A percentile compares a stretch with the other conserved stretches of the same genome.
Evolutionary conservation across 306 rosid species (phyloP).

Genomic region (Vigna nakashimae): DNA sequence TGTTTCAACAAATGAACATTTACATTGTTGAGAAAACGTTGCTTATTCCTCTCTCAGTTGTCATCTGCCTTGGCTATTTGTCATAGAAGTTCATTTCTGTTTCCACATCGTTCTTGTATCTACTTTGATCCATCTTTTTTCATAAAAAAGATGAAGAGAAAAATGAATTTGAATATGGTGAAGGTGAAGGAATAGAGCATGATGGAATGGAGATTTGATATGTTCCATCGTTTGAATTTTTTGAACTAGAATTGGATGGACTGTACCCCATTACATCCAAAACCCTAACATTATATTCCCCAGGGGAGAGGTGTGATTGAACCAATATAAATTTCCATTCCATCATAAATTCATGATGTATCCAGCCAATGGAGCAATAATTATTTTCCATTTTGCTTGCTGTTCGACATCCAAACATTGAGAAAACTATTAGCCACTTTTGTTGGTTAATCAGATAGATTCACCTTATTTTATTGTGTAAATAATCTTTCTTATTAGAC

Average conservation of each 20-base stretch:
- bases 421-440: constrained; percentile 19
- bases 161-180: neutral
- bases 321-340: neutral
- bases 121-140: constrained; percentile 26
- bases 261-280: neutral
- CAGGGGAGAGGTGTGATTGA: neutral
- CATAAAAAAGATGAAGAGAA: constrained; percentile 7
- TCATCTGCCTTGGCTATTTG: constrained; percentile 7
- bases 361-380: neutral
- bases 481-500: constrained; percentile 29
- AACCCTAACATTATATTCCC: neutral
- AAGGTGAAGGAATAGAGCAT: neutral
- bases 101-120: constrained; percentile 8
- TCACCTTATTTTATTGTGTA: constrained; percentile 24
- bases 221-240: neutral
- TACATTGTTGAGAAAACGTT: constrained; percentile 20
- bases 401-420: neutral
- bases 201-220: constrained; percentile 1
- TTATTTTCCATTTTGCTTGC: neutral
- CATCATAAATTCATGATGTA: neutral
- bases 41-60: constrained; percentile 6
- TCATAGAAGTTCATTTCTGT: constrained; percentile 13
- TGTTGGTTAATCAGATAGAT: constrained; percentile 12
- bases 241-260: neutral
- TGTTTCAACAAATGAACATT: constrained; percentile 12